Base-by-base conservation (phyloP, 441 rosid species). In the Gossypium gossypioides region DNA sequence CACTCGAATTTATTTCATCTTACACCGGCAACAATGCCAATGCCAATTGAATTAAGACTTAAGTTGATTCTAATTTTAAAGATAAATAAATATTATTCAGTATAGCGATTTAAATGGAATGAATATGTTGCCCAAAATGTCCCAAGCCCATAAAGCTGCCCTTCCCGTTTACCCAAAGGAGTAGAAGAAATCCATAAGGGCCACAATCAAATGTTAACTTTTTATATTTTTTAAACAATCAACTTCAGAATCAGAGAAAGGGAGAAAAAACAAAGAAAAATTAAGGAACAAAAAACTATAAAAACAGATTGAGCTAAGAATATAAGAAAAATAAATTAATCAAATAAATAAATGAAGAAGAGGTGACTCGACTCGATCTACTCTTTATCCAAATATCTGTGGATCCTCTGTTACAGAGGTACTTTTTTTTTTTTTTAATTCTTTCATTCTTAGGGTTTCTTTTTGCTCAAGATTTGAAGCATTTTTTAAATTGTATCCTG, bases 291-390 rank as follows among this genome's bases (percentile, higher is more conserved):
- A 44, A 44, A 29, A 44, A 44, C 51, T 46, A 12, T 10, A n/a
- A 46, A 46, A 46, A 12, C 51, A n/a, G 51, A 12, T 32, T 32
- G 7, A 46, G 51, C 12, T 46, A 46, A 46, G n/a, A 46, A 46
- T 46, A 46, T 46, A 46, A 46, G 51, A 46, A 46, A 12, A 12
- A 2, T 46, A 46, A 4, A 46, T 32, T 32, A 46, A 46, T 4
- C 13, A 46, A 46, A 46, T 46, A 21, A 42, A 44, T 9, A 44
- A 69, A 13, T 22, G 5, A 19, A 9, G 50, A 29, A 62, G 63
- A 58, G 74, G 71, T 44, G 69, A 50, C 19, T 72, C 71, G 77
- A 80, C 37, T 32, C 37, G 7, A 32, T 77, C 83, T 72, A 7
- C 29, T 68, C 3, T 62, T 7, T 34, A 25, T 63, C 77, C 37